Evolutionary conservation across 2,329 filamentous ascomycete species (phyloP).

Genomic region (Saccharata proteae): DNA sequence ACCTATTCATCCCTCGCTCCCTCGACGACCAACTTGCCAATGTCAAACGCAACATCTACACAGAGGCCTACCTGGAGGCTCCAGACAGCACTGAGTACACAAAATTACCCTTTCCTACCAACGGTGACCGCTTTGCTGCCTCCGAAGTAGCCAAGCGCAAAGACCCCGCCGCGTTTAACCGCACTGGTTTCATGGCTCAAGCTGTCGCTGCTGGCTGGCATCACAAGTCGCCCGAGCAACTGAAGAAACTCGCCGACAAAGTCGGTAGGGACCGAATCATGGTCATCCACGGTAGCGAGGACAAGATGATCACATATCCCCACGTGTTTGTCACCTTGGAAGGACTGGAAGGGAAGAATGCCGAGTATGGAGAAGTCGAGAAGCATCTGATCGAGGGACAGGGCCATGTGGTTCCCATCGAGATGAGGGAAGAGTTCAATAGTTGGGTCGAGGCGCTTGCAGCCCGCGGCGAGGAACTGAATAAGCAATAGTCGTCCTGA

Average conservation of each 20-base stretch:
- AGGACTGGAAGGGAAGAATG: conserved; percentile 34
- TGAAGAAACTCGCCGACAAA: conserved; percentile 51
- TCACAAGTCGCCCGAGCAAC: conserved; percentile 55
- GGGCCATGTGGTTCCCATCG: conserved; percentile 64
- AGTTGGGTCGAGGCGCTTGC: conserved; percentile 47
- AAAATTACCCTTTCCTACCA: conserved; percentile 50
- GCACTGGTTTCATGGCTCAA: conserved; percentile 62
- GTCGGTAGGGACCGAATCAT: conserved; percentile 65
- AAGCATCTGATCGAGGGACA: conserved; percentile 54
- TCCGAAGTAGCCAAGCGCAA: conserved; percentile 63
- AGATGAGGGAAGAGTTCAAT: conserved; percentile 60
- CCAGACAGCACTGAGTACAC: conserved; percentile 40
- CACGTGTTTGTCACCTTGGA: conserved; percentile 59
- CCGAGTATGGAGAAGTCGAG: conserved; percentile 33
- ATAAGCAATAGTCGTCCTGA: no score
- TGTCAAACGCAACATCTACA: conserved; percentile 56
- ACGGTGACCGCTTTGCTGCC: conserved; percentile 72
- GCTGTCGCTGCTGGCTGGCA: conserved; percentile 71
- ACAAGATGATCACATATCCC: conserved; percentile 64
- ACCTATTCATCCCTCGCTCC: conserved; percentile 52
- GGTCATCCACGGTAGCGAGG: conserved; percentile 62
- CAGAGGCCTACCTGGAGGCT: conserved; percentile 45
- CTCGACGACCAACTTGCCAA: conserved; percentile 54
- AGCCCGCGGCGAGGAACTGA: conserved; percentile 39
- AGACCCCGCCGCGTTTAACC: conserved; percentile 48